Percentiles rank a stretch among this genome's conserved stretches.
Conservation (phyloP, 202 grass and related monocot genomes). For the Cymbopogon flexuosus region DNA sequence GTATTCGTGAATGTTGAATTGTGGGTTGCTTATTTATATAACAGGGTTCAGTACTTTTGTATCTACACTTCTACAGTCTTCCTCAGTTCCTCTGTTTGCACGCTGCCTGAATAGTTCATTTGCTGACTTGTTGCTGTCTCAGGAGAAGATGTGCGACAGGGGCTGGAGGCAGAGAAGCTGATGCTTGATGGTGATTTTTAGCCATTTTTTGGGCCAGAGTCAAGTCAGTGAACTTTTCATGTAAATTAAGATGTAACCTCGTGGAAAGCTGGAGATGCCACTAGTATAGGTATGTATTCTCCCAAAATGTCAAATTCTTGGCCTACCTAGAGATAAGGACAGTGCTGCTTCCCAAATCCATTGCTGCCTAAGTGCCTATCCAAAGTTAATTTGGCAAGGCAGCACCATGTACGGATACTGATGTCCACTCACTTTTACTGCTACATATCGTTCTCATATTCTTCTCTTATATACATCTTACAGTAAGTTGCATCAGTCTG, state of each 20-base stretch:
- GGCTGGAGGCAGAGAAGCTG: not conserved
- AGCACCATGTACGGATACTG: not conserved
- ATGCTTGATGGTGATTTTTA: not conserved
- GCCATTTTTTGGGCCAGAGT: no score
- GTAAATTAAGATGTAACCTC: not conserved
- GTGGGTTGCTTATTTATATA: not conserved
- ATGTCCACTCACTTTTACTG: not conserved
- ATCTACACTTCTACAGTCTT: not conserved
- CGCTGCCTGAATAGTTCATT: not conserved
- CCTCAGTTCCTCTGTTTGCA: not conserved
- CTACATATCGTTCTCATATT: not conserved
- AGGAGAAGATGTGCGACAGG: not conserved
- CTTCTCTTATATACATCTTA: no score
- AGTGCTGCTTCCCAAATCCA: not conserved
- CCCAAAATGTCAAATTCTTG: not conserved
- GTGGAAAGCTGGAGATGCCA: not conserved
- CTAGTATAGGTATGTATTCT: not conserved
- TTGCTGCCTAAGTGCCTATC: not conserved
- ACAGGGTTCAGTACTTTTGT: not conserved
- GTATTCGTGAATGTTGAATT: not conserved
- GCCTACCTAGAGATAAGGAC: not conserved
- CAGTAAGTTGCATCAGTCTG: not conserved
- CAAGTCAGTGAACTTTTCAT: not conserved
- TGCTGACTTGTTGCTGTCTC: not conserved
- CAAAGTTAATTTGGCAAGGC: not conserved